These are phyloP conservation scores for Torulaspora franciscae DNA, from an alignment of 805 yeast species.

Conservation along the genomic window DNA sequence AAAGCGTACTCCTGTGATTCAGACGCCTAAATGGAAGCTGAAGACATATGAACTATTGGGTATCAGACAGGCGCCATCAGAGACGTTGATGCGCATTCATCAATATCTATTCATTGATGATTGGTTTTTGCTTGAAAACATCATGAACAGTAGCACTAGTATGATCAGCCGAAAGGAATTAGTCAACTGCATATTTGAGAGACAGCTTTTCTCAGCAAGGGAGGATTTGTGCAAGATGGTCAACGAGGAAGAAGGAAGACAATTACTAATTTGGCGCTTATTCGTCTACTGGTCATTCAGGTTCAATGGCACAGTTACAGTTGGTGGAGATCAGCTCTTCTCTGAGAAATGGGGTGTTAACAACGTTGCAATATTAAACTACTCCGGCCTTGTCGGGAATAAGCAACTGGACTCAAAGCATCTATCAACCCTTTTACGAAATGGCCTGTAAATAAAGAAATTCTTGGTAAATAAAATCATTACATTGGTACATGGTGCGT, in stretches of 20 bases:
- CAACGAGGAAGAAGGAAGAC: slow-evolving; percentile 35
- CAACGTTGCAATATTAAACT: slow-evolving; percentile 26
- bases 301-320: slow-evolving; percentile 33
- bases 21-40: slow-evolving; percentile 39
- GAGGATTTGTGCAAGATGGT: slow-evolving; percentile 36
- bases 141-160: slow-evolving; percentile 13
- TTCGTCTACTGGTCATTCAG: slow-evolving; percentile 39
- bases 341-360: slow-evolving; percentile 35
- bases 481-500: slow-evolving; percentile 3
- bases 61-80: slow-evolving; percentile 37
- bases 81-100: slow-evolving; percentile 47
- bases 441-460: slow-evolving; percentile 1
- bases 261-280: slow-evolving; percentile 39
- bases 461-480: slow-evolving; percentile 4
- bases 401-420: slow-evolving; percentile 1
- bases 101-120: slow-evolving; percentile 42
- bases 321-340: slow-evolving; percentile 33
- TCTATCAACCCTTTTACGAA: slow-evolving; percentile 5
- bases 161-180: slow-evolving; percentile 47
- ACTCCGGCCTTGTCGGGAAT: slow-evolving; percentile 19
- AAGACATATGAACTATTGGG: slow-evolving; percentile 38
- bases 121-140: slow-evolving; percentile 24
- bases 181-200: slow-evolving; percentile 48
- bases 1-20: slow-evolving; percentile 35
- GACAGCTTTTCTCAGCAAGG: slow-evolving; percentile 45